Percentiles rank a stretch among this genome's conserved stretches.
These are phyloP conservation scores for Carex parvula DNA, from an alignment of 176 grass and related monocot genomes.

Conservation along the genomic window DNA sequence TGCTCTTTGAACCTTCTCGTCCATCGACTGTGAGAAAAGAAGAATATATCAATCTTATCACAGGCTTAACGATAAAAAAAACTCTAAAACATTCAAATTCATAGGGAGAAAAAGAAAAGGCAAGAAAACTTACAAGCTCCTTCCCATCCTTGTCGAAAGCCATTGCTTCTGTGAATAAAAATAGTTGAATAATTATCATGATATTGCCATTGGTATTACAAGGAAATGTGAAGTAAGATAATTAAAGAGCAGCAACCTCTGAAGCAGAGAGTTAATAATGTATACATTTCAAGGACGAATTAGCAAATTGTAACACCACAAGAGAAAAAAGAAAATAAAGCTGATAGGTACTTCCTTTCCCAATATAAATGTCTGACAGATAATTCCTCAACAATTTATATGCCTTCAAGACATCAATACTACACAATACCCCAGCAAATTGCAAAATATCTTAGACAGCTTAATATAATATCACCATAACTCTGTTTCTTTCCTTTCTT, in stretches of 20 bases:
- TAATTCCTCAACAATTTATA: neutral
- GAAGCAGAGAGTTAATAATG: neutral
- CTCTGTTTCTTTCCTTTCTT: neutral
- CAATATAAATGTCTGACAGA: neutral
- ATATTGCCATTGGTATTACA: slow-evolving; percentile 12
- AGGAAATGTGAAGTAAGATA: neutral
- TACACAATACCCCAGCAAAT: neutral
- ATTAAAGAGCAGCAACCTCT: neutral
- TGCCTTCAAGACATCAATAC: neutral
- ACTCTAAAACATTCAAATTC: too few species aligned
- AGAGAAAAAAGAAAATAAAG: neutral
- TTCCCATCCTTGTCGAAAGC: slow-evolving; percentile 36
- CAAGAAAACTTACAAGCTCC: slow-evolving; percentile 44
- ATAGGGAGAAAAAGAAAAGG: slow-evolving; percentile 25
- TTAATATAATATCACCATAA: neutral
- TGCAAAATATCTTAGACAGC: neutral
- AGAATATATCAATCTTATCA: neutral
- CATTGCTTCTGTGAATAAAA: slow-evolving; percentile 64
- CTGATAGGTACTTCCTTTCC: neutral
- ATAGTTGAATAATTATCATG: slow-evolving; percentile 23
- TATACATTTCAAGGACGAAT: neutral
- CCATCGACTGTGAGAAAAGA: slow-evolving; percentile 61
- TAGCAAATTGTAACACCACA: neutral
- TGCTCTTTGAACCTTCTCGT: slow-evolving; percentile 76
- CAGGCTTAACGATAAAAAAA: slow-evolving; percentile 20